Percentiles rank a stretch among this genome's conserved stretches.
Conservation (phyloP, 495 filamentous ascomycete species). For the Xylaria palmicola region DNA sequence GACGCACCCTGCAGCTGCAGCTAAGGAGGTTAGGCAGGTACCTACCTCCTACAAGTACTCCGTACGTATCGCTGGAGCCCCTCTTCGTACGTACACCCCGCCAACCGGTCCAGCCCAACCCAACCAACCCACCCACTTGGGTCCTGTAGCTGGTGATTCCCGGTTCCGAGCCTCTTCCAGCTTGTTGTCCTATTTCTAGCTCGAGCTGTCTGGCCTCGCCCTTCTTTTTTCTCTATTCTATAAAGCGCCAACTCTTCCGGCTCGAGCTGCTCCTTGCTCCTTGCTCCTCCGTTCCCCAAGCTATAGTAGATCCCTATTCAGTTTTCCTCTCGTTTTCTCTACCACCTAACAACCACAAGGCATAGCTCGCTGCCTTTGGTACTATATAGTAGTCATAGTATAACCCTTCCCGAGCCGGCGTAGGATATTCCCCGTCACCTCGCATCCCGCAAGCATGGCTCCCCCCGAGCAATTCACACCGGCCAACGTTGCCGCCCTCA, state of each 20-base stretch:
- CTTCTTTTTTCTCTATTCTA: slow-evolving; percentile 3
- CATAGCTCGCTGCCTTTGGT: not conserved
- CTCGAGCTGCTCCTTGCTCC: not conserved
- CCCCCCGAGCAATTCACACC: slow-evolving; percentile 63
- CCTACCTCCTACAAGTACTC: not conserved
- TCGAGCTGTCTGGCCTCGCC: not conserved
- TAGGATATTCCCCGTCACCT: not conserved
- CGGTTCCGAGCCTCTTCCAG: not conserved
- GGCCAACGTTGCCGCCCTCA: slow-evolving; percentile 71
- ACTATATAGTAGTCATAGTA: not conserved
- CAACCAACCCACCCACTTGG: slow-evolving; percentile 4
- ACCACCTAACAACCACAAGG: not conserved
- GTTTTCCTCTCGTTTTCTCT: not conserved
- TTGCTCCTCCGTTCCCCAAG: too few relatives aligned
- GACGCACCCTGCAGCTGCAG: slow-evolving; percentile 16
- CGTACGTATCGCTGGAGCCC: slow-evolving; percentile 2
- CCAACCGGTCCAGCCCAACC: not conserved
- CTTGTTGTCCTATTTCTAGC: not conserved
- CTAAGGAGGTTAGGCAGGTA: not conserved
- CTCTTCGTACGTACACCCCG: slow-evolving; percentile 16
- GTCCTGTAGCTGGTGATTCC: not conserved
- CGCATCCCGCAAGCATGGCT: slow-evolving; percentile 23
- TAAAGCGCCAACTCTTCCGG: slow-evolving; percentile 5
- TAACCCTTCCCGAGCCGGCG: not conserved
- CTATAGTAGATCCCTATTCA: slow-evolving; percentile 4